phyloP scores from a whole-genome alignment of 495 filamentous ascomycete genomes.

The Echria macrotheca region DNA sequence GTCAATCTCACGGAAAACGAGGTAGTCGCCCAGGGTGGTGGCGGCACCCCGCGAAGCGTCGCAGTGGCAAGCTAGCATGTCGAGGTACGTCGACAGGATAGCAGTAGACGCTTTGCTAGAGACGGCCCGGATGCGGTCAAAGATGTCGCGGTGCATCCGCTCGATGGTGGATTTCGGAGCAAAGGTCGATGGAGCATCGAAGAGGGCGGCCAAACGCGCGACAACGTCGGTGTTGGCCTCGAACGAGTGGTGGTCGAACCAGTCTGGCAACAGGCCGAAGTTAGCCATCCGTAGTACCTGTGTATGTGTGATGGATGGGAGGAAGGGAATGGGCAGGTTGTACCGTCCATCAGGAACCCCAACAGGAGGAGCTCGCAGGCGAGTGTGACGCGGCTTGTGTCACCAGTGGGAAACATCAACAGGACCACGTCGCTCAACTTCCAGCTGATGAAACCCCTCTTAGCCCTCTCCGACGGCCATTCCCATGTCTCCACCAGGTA shows the following conservation, averaged over 20 bases:
- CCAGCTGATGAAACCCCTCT: constrained; percentile 18
- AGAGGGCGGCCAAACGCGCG: constrained; percentile 8
- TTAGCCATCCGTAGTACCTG: no score
- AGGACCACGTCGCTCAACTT: constrained; percentile 21
- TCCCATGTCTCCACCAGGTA: constrained; percentile 22
- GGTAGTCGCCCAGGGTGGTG: constrained; percentile 13
- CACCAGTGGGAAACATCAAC: constrained; percentile 20
- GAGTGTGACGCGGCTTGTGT: constrained; percentile 17
- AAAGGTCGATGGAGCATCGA: constrained; percentile 12
- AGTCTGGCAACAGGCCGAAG: no score
- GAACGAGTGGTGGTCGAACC: constrained; percentile 16
- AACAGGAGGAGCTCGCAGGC: constrained; percentile 20
- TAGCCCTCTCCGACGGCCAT: constrained; percentile 16
- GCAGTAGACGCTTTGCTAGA: not conserved
- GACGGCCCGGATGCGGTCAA: constrained; percentile 9
- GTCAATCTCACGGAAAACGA: constrained; percentile 17
- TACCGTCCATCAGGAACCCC: constrained; percentile 24
- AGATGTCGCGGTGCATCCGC: constrained; percentile 13
- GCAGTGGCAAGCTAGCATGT: constrained; percentile 15
- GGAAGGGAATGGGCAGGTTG: not conserved
- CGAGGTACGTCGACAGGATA: constrained; percentile 13
- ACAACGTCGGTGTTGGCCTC: constrained; percentile 7
- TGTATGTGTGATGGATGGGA: not conserved
- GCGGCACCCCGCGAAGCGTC: constrained; percentile 2
- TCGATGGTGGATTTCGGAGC: constrained; percentile 10